These are phyloP conservation scores for Vaccinium myrtillus DNA, from an alignment of 148 eudicot genomes.

Conservation along the genomic window DNA sequence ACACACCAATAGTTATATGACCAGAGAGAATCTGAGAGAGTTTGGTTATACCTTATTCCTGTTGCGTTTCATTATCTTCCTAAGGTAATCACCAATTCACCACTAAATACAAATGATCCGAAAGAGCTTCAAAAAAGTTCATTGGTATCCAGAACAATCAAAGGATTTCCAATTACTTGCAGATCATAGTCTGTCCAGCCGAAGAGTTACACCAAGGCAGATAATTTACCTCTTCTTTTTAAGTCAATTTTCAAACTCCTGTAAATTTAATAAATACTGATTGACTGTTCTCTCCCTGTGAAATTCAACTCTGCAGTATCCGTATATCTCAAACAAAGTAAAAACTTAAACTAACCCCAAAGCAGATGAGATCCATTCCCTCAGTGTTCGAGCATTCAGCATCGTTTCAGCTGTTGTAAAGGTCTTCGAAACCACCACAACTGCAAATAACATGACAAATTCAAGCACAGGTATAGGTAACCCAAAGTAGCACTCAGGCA, in stretches of 20 bases:
- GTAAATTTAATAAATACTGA: neutral
- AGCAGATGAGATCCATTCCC: conserved; percentile 96
- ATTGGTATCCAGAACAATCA: neutral
- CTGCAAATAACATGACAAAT: conserved; percentile 38
- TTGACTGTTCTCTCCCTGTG: neutral
- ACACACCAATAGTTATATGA: conserved; percentile 8
- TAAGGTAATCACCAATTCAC: neutral
- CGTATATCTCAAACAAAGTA: neutral
- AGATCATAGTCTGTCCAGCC: too few relatives aligned
- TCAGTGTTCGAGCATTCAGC: conserved; percentile 93
- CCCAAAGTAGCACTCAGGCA: conserved; percentile 10
- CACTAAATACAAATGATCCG: neutral
- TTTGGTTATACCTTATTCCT: neutral
- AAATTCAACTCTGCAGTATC: conserved; percentile 6
- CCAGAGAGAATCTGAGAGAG: conserved; percentile 14
- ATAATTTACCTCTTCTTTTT: too few relatives aligned
- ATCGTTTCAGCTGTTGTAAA: conserved; percentile 99
- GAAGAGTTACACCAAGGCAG: too few relatives aligned
- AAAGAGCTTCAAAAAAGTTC: neutral
- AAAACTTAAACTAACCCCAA: conserved; percentile 60
- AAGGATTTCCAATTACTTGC: neutral
- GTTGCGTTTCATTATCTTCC: neutral
- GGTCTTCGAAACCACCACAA: conserved; percentile 97
- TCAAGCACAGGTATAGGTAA: neutral
- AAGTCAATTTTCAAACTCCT: neutral